Percentiles rank a stretch among this genome's conserved stretches.
These are phyloP conservation scores for Dissophora ornata DNA, from an alignment of 192 early-diverging fungal species.

Conservation along the genomic window DNA sequence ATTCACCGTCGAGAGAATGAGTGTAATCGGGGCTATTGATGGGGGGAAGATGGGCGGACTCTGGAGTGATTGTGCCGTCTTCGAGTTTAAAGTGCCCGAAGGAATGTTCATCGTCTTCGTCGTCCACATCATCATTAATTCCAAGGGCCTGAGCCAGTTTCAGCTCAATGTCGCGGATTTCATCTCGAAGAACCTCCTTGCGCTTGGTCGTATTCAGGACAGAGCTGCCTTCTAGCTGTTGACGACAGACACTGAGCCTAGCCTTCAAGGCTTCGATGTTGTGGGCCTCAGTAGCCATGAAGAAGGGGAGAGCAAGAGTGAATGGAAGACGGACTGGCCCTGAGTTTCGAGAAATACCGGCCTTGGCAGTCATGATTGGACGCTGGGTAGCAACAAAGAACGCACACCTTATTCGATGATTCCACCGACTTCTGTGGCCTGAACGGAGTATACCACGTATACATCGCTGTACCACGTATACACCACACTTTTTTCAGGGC, in stretches of 20 bases:
- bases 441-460: too few species aligned
- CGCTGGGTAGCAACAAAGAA: too few species aligned
- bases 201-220: conserved; percentile 31
- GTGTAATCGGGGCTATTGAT: conserved; percentile 14
- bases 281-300: not conserved
- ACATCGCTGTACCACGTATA: too few species aligned
- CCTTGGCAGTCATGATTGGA: too few species aligned
- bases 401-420: too few species aligned
- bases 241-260: conserved; percentile 29
- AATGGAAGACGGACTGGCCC: too few species aligned
- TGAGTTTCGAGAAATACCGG: too few species aligned
- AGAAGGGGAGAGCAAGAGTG: not conserved
- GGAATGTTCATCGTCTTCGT: not conserved
- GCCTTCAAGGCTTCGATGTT: conserved; percentile 21
- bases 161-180: conserved; percentile 23
- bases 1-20: conserved; percentile 1
- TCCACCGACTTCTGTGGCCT: too few species aligned
- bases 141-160: conserved; percentile 27
- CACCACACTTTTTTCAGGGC: too few species aligned
- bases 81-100: not conserved
- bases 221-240: conserved; percentile 37
- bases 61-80: not conserved
- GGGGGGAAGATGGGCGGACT: conserved; percentile 9
- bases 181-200: conserved; percentile 18
- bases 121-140: conserved; percentile 17